Evolutionary conservation across 805 yeast genomes (phyloP).

Genomic region (Ogataea sp.): DNA sequence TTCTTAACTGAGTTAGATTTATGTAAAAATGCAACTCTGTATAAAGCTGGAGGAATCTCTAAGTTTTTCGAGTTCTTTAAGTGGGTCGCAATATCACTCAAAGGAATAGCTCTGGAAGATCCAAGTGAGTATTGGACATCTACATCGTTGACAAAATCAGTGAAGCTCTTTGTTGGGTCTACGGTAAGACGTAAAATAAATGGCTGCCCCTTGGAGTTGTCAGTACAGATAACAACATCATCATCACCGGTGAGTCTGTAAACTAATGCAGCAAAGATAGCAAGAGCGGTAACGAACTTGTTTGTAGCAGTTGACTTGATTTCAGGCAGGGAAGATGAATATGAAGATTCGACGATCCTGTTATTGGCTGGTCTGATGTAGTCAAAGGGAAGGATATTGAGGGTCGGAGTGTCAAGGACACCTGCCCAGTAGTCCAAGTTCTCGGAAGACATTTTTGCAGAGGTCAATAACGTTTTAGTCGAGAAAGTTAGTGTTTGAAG

Average conservation of each 20-base stretch:
- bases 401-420: conserved; percentile 68
- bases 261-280: conserved; percentile 63
- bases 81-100: conserved; percentile 46
- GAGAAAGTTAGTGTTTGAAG: too few relatives aligned
- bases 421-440: conserved; percentile 51
- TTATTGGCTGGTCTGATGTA: conserved; percentile 69
- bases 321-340: conserved; percentile 24
- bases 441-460: conserved; percentile 9
- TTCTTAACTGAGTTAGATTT: conserved; percentile 28
- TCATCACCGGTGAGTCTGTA: conserved; percentile 90
- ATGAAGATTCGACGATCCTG: conserved; percentile 56
- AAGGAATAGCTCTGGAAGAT: conserved; percentile 31
- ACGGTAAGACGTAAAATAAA: conserved; percentile 58
- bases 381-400: conserved; percentile 85
- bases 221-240: conserved; percentile 81
- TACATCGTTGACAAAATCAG: conserved; percentile 41
- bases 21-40: conserved; percentile 52
- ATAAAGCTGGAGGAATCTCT: conserved; percentile 55
- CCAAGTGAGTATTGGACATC: conserved; percentile 29
- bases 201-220: conserved; percentile 32
- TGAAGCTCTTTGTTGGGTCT: conserved; percentile 46
- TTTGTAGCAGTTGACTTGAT: conserved; percentile 7
- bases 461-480: too few relatives aligned
- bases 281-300: conserved; percentile 46
- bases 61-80: conserved; percentile 42